These are phyloP conservation scores for Vaccinium myrtillus DNA, from an alignment of 148 eudicot genomes.

Conservation along the genomic window DNA sequence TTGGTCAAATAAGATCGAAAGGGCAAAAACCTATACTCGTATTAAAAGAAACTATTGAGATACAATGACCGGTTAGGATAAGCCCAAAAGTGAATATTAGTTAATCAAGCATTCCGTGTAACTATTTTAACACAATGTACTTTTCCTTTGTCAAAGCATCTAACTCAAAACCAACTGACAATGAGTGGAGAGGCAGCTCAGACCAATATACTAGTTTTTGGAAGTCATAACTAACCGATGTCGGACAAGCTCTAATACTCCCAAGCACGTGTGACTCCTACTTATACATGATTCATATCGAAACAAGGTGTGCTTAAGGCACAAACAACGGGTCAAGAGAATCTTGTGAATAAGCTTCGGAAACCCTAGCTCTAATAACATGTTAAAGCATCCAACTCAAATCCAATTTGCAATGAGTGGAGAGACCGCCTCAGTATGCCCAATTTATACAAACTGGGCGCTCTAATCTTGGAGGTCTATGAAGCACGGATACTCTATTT, in stretches of 20 bases:
- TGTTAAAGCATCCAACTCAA: too few species aligned
- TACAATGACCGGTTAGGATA: constrained; percentile 10
- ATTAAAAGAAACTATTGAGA: neutral
- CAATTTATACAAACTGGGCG: too few species aligned
- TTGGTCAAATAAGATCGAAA: neutral
- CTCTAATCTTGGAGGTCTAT: too few species aligned
- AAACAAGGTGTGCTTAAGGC: neutral
- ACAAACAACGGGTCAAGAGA: neutral
- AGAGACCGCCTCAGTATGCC: too few species aligned
- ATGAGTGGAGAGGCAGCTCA: neutral
- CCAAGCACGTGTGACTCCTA: neutral
- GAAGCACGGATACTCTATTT: too few species aligned
- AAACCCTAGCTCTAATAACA: too few species aligned
- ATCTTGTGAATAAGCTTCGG: too few species aligned
- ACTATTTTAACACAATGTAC: neutral
- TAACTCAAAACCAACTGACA: neutral
- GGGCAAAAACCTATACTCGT: neutral
- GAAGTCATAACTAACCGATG: neutral
- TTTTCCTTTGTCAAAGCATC: neutral
- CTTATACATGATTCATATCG: neutral
- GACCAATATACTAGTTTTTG: neutral
- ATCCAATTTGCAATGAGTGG: too few species aligned
- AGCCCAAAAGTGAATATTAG: neutral
- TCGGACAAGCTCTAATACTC: neutral
- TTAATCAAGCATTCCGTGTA: neutral